phyloP scores from a whole-genome alignment of 2,329 filamentous ascomycete species.

The Clarireedia hainanense region DNA sequence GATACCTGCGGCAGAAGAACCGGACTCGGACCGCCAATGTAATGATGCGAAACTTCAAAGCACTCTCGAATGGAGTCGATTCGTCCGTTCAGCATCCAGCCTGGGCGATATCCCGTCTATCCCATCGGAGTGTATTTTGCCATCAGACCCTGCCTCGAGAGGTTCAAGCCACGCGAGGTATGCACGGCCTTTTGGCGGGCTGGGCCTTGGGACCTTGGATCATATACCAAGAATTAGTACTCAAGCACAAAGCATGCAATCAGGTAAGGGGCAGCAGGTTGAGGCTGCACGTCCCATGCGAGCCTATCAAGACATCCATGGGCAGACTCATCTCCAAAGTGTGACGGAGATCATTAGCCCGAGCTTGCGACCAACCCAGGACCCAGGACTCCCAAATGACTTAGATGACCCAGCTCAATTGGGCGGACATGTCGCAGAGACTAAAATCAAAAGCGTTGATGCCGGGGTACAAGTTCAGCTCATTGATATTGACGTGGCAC shows the following conservation, averaged over 20 bases:
- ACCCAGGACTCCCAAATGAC: slow-evolving; percentile 5
- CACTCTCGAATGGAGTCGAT: slow-evolving; percentile 23
- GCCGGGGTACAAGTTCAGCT: slow-evolving; percentile 5
- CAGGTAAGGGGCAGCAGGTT: slow-evolving; percentile 1
- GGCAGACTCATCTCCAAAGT: slow-evolving; percentile 23
- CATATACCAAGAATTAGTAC: slow-evolving; percentile 18
- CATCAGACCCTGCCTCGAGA: slow-evolving; percentile 27
- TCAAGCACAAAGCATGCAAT: background rate
- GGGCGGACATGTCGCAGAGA: slow-evolving; percentile 14
- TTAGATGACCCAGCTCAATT: slow-evolving; percentile 14
- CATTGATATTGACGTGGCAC: background rate
- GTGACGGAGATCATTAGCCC: slow-evolving; percentile 19
- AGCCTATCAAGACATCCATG: slow-evolving; percentile 23
- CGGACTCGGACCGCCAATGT: slow-evolving; percentile 4
- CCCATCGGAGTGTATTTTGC: slow-evolving; percentile 30
- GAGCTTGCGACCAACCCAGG: background rate
- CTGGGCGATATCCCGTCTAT: slow-evolving; percentile 27
- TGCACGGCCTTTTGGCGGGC: slow-evolving; percentile 22
- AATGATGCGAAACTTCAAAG: slow-evolving; percentile 17
- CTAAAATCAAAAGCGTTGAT: slow-evolving; percentile 7
- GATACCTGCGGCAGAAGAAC: background rate
- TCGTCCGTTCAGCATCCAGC: slow-evolving; percentile 19
- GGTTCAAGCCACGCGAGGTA: slow-evolving; percentile 21
- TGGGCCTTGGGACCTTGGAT: slow-evolving; percentile 22
- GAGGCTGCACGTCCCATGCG: slow-evolving; percentile 16